These are phyloP conservation scores for Leccinum discolor DNA, from an alignment of 1,284 basidiomycete genomes.

Conservation along the genomic window DNA sequence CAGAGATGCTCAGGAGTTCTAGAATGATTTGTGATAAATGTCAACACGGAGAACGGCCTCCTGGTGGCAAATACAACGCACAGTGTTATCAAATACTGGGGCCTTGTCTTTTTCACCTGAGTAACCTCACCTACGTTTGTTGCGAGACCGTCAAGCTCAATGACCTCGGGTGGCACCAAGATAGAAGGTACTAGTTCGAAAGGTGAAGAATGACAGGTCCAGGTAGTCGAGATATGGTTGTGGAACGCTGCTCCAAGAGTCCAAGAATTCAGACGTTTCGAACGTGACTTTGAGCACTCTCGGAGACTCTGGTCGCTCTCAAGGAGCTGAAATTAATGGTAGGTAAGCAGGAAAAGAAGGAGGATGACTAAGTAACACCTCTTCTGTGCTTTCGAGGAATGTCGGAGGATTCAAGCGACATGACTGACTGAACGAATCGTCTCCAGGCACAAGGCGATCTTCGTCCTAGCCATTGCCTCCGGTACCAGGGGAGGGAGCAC, in stretches of 20 bases:
- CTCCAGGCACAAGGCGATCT: background rate
- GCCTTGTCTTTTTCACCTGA: constrained; percentile 76
- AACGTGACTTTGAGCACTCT: constrained; percentile 47
- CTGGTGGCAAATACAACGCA: constrained; percentile 34
- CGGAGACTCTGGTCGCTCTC: constrained; percentile 51
- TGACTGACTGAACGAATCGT: no score
- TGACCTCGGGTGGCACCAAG: constrained; percentile 85
- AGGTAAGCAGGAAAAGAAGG: background rate
- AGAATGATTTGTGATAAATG: constrained; percentile 65
- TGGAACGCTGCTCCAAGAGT: constrained; percentile 57
- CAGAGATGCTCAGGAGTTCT: constrained; percentile 68
- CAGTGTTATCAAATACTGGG: constrained; percentile 78
- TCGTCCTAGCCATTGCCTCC: background rate
- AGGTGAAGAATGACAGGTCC: constrained; percentile 45
- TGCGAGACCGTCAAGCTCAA: constrained; percentile 73
- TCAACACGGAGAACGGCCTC: constrained; percentile 4
- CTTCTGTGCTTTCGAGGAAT: no score
- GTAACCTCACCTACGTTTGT: constrained; percentile 43
- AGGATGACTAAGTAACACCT: no score
- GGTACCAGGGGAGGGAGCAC: background rate
- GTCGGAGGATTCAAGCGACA: no score
- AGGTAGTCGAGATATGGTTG: constrained; percentile 64
- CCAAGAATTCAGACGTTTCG: constrained; percentile 56
- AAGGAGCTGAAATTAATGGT: constrained; percentile 48
- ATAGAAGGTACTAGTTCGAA: constrained; percentile 73